These are phyloP conservation scores for Otatea glauca DNA, from an alignment of 176 grass and related monocot species.

Conservation along the genomic window DNA sequence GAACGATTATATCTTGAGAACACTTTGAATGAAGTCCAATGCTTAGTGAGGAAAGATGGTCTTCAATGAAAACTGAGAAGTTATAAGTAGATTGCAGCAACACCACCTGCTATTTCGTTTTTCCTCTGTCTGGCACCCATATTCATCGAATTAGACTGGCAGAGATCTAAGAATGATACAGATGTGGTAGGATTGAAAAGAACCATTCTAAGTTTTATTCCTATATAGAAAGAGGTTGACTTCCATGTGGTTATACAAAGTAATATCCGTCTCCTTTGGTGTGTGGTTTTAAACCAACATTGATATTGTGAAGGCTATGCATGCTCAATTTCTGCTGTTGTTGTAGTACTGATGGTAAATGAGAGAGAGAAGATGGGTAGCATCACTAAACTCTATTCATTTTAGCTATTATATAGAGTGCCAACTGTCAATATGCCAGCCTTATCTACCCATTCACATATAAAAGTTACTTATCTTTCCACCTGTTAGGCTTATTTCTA, in stretches of 20 bases:
- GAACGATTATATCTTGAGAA: not conserved
- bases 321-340: not conserved
- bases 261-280: not conserved
- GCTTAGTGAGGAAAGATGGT: not conserved
- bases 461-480: not conserved
- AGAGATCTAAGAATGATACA: constrained; percentile 6
- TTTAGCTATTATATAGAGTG: constrained; percentile 28
- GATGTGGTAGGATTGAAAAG: not conserved
- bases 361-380: not conserved
- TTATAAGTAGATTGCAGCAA: not conserved
- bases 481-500: constrained; percentile 18
- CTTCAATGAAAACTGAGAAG: not conserved
- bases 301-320: not conserved
- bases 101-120: not conserved
- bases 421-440: constrained; percentile 6
- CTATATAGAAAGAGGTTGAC: not conserved
- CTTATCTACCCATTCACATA: not conserved
- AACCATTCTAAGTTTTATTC: not conserved
- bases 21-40: constrained; percentile 20
- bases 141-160: not conserved
- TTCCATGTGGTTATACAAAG: not conserved
- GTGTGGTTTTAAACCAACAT: not conserved
- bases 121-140: not conserved
- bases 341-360: constrained; percentile 16
- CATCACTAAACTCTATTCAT: not conserved